These are phyloP conservation scores for Tricholoma sp. DNA, from an alignment of 768 basidiomycete species.

Conservation along the genomic window DNA sequence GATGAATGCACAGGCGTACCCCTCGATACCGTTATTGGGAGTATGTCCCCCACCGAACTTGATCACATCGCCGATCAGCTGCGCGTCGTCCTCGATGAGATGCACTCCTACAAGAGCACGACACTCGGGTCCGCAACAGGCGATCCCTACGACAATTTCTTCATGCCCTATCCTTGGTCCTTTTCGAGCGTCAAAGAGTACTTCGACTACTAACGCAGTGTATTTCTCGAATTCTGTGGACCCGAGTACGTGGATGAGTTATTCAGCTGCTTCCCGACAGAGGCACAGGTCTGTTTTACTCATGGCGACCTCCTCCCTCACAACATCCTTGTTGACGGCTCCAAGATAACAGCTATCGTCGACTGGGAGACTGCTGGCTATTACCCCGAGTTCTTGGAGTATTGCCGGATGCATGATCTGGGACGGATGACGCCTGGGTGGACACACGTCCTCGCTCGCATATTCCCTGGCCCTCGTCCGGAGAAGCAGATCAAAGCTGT, in stretches of 20 bases:
- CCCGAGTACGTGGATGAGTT: slow-evolving; percentile 11
- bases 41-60: not conserved
- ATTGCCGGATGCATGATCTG: slow-evolving; percentile 18
- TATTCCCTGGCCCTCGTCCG: slow-evolving; percentile 16
- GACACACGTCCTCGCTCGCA: slow-evolving; percentile 11
- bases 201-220: slow-evolving; percentile 10
- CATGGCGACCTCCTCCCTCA: slow-evolving; percentile 40
- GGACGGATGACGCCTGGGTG: slow-evolving; percentile 16
- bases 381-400: slow-evolving; percentile 34
- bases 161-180: not conserved
- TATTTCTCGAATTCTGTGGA: slow-evolving; percentile 15
- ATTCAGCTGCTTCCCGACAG: slow-evolving; percentile 9
- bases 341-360: slow-evolving; percentile 25
- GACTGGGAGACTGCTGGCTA: slow-evolving; percentile 33
- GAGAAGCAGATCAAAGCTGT: slow-evolving; percentile 15
- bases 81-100: not conserved
- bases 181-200: not conserved
- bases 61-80: not conserved
- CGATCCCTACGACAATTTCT: not conserved
- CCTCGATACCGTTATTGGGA: not conserved
- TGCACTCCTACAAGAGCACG: not conserved
- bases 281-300: slow-evolving; percentile 21
- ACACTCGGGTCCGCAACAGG: not conserved
- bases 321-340: slow-evolving; percentile 34
- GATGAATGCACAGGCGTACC: not conserved